A percentile compares a stretch with the other conserved stretches of the same genome.
phyloP scores from a whole-genome alignment of 2,329 filamentous ascomycete genomes.

The Leptographium lundbergii region DNA sequence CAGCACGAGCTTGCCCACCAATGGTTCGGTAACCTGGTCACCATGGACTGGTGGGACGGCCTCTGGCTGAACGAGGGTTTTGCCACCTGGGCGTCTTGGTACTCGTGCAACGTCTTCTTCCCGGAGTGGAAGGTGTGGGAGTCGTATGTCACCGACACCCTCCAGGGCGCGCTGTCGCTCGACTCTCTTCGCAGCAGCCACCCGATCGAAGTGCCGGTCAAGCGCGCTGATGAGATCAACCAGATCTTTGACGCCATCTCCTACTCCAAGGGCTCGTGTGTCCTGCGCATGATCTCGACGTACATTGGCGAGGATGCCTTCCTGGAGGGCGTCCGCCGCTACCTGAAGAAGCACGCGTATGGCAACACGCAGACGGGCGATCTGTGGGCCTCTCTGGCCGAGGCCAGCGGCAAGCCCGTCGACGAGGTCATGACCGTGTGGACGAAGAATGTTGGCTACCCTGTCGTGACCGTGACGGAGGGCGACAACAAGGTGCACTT shows the following conservation, averaged over 20 bases:
- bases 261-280: conserved; percentile 92
- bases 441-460: conserved; percentile 94
- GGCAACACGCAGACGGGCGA: conserved; percentile 87
- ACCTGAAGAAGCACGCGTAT: conserved; percentile 94
- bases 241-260: conserved; percentile 98
- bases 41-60: conserved; percentile 91
- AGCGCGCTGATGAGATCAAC: conserved; percentile 90
- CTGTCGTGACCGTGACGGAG: conserved; percentile 78
- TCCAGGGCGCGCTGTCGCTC: conserved; percentile 75
- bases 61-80: conserved; percentile 87
- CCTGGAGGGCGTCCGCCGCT: conserved; percentile 79
- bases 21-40: conserved; percentile 86
- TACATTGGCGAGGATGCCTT: conserved; percentile 88
- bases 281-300: conserved; percentile 93
- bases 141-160: conserved; percentile 82
- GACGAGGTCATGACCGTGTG: conserved; percentile 87
- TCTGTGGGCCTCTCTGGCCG: conserved; percentile 75
- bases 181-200: conserved; percentile 91
- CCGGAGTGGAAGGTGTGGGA: conserved; percentile 99
- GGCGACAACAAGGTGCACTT: conserved; percentile 62
- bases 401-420: conserved; percentile 84
- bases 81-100: conserved; percentile 77
- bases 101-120: conserved; percentile 88
- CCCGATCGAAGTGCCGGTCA: conserved; percentile 91
- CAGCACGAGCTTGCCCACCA: conserved; percentile 93